A percentile compares a stretch with the other conserved stretches of the same genome.
phyloP scores from a whole-genome alignment of 2,329 filamentous ascomycete genomes.

The Calonectria montana region DNA sequence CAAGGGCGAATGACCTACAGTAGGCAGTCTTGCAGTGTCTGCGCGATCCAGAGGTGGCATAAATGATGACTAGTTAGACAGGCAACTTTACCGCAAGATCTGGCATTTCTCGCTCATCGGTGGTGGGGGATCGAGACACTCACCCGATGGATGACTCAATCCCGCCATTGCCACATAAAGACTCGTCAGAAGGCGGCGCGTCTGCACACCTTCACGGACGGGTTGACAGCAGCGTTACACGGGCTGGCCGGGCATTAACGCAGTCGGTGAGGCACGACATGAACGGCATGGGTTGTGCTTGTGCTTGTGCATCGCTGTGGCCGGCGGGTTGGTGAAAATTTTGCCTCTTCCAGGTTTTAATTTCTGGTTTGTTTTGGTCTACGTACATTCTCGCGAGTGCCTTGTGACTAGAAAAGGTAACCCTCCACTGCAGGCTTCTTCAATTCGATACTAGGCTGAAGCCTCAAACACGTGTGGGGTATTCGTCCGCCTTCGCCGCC shows the following conservation, averaged over 20 bases:
- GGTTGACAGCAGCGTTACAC: neutral
- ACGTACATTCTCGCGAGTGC: neutral
- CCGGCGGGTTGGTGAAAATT: neutral
- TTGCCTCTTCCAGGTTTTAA: neutral
- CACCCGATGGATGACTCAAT: neutral
- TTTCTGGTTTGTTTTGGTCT: neutral
- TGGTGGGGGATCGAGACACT: no score
- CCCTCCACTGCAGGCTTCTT: neutral
- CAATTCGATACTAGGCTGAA: neutral
- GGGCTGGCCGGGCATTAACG: neutral
- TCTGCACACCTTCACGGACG: neutral
- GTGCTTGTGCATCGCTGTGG: neutral
- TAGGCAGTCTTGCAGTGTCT: neutral
- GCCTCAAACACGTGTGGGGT: neutral
- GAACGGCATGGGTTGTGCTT: constrained; percentile 1
- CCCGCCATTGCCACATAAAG: neutral
- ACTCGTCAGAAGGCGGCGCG: neutral
- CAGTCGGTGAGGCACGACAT: neutral
- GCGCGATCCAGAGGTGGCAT: no score
- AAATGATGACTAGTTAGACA: neutral
- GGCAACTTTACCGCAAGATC: neutral
- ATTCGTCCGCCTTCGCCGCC: neutral
- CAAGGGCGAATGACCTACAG: neutral
- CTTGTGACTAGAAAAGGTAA: neutral
- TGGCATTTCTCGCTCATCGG: neutral